Evolutionary conservation across 2,329 filamentous ascomycete species (phyloP), one percentile per base, ranked within the genome.

Genomic region (Phyllosticta citriasiana): DNA sequence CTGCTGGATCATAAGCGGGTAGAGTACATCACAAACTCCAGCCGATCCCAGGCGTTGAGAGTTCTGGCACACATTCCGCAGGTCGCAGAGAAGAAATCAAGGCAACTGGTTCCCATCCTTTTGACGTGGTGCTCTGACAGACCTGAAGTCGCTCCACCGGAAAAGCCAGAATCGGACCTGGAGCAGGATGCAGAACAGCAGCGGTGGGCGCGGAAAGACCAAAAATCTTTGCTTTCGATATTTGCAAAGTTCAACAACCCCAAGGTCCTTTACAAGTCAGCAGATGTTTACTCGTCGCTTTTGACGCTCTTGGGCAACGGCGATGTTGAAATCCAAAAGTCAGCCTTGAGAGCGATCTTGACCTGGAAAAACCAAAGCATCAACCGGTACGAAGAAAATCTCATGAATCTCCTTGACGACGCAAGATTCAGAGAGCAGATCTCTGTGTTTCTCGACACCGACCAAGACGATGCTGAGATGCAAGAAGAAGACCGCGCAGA

Each of bases 351-450:
- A 72, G 89, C 88, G 8, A 83, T 99, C 7, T 80, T 97, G 58
- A 84, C 91, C 0, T 99, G 94, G 93, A 97, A 96, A 72, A 84
- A 88, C 62, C 81, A 87, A 2, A 85, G 82, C 8, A 79, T 99
- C 57, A 82, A 82, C 63, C 81, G 86, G 0, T 96, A 97, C 69
- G 85, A 91, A 67, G 91, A 97, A 66, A 90, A 92, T 66, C 76
- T 99, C 25, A 82, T 91, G 64, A 92, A 91, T 67, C 79, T 99
- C 1, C 82, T 97, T 8, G 94, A 99, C 66, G 94, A 97, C 64
- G 86, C 89, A 25, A 84, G 89, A 56, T 96, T 97, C 76, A 90
- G 91, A 69, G 94, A 97, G 69, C 93, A 97, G 71, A 81, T 99
- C n/a, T 88, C 91, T 0, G 85, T 94, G 4, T 88, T 99, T 65